Evolutionary conservation across 495 filamentous ascomycete species (phyloP).

Genomic region (Pyrenula aspistea): DNA sequence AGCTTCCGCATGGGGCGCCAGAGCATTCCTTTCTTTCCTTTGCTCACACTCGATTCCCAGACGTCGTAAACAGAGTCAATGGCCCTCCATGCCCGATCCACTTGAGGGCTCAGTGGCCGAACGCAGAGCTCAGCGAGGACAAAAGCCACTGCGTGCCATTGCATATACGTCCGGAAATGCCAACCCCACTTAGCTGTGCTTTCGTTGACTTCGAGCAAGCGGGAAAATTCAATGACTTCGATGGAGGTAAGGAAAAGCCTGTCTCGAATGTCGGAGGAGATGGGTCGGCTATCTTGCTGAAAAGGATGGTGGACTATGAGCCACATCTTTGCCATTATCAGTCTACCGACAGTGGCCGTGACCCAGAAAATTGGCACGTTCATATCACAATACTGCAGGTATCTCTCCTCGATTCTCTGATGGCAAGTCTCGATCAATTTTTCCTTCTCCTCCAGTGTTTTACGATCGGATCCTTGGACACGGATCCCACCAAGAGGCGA

Average conservation of each 20-base stretch:
- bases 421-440: slow-evolving; percentile 52
- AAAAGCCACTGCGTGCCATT: slow-evolving; percentile 73
- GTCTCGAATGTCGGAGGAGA: slow-evolving; percentile 47
- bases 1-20: slow-evolving; percentile 67
- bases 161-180: slow-evolving; percentile 71
- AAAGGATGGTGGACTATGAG: slow-evolving; percentile 50
- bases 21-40: slow-evolving; percentile 47
- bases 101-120: slow-evolving; percentile 52
- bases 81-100: slow-evolving; percentile 73
- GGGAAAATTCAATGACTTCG: slow-evolving; percentile 65
- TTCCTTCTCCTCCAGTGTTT: slow-evolving; percentile 33
- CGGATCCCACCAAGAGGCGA: slow-evolving; percentile 12
- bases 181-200: slow-evolving; percentile 60
- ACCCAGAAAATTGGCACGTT: slow-evolving; percentile 56
- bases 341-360: slow-evolving; percentile 52
- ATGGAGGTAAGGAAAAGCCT: slow-evolving; percentile 64
- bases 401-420: slow-evolving; percentile 50
- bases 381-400: slow-evolving; percentile 50
- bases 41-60: slow-evolving; percentile 36
- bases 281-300: slow-evolving; percentile 18
- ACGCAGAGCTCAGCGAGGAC: slow-evolving; percentile 64
- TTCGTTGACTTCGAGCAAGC: slow-evolving; percentile 46
- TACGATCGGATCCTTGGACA: slow-evolving; percentile 1
- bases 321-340: slow-evolving; percentile 60
- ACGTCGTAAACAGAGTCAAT: slow-evolving; percentile 48